Evolutionary conservation across 2,329 filamentous ascomycete species (phyloP), one percentile per base, ranked within the genome.

Genomic region (Cladosporium sp.): DNA sequence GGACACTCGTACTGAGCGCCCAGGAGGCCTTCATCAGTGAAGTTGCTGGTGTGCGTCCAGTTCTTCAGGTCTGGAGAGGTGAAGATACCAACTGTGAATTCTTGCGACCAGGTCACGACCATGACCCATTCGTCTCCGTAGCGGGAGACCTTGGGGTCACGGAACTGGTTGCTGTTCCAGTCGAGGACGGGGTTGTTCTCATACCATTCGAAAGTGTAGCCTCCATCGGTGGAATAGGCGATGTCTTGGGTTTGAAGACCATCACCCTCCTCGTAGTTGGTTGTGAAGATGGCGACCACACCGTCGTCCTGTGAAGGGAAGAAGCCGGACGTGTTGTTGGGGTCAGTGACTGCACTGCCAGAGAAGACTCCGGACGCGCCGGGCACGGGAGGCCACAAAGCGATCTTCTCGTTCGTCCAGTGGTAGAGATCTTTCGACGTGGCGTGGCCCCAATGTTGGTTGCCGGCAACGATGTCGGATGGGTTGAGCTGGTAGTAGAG

Each of bases 361-460:
- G 65, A 74, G 56, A 50, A 50, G 36, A 50, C 47, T 18, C 72
- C 74, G 32, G 71, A 71, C n/a, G 75, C 73, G 9, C 22, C 22
- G 39, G 77, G 77, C 0, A 77, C 73, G 56, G 71, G 73, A 32
- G 79, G 80, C 73, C 64, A 68, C 67, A 86, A 68, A 7, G 81
- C 82, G 54, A 85, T 79, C 2, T 77, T 75, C 57, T 84, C 80
- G 53, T 84, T 83, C 0, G 68, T 69, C 82, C 82, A 86, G 51
- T 78, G 75, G 57, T 81, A 83, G 1, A 85, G 66, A 58, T 85
- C 81, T 9, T 66, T 59, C 27, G 76, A 80, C 2, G 81, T 84
- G 2, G 81, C 81, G 58, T 85, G 82, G 12, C 82, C 82, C 82
- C 81, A 85, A 58, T 84, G 80, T 57, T 83, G 76, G 53, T 82